Percentiles rank a stretch among this genome's conserved stretches.
Conservation (phyloP, 192 early-diverging fungal species). For the Entomortierella lignicola region DNA sequence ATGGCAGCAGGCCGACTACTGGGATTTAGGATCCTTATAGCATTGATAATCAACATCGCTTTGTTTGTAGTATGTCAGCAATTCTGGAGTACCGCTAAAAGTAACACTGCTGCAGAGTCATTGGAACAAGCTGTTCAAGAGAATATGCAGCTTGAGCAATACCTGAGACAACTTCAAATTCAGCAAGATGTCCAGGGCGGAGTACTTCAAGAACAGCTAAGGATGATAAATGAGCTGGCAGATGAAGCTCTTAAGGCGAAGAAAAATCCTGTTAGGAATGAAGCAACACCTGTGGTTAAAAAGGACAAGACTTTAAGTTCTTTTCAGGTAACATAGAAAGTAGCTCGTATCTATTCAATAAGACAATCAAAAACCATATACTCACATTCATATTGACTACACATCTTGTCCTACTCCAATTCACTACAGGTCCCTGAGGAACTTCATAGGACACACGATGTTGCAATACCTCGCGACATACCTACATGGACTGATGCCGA, state of each 20-base stretch:
- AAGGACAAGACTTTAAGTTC: too few relatives aligned
- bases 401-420: too few relatives aligned
- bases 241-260: not conserved
- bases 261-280: too few relatives aligned
- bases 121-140: not conserved
- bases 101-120: too few relatives aligned
- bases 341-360: too few relatives aligned
- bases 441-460: conserved; percentile 19
- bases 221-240: not conserved
- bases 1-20: not conserved
- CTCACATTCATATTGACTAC: too few relatives aligned
- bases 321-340: too few relatives aligned
- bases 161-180: not conserved
- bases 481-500: conserved; percentile 31
- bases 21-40: not conserved
- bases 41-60: not conserved
- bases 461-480: conserved; percentile 21
- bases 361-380: too few relatives aligned
- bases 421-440: conserved; percentile 15
- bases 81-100: not conserved
- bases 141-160: not conserved
- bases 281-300: too few relatives aligned
- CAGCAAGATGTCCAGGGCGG: not conserved
- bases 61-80: not conserved
- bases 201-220: not conserved